Base-by-base conservation (phyloP, 1,284 basidiomycete species). In the Ustanciosporium gigantosporum region DNA sequence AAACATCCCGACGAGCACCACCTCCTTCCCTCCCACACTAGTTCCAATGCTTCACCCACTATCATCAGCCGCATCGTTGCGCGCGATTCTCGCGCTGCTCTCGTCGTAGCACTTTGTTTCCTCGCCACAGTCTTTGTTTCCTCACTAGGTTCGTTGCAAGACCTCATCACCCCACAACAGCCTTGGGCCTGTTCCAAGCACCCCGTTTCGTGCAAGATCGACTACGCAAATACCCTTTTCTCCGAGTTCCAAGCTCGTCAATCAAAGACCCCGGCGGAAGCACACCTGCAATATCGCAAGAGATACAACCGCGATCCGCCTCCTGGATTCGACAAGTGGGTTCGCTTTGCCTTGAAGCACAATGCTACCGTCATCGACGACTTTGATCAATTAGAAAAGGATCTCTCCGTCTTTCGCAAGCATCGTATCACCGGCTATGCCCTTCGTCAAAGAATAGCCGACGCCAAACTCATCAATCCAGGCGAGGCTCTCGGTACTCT, bases 331-430 rank as follows among this genome's bases (percentile, higher is more conserved):
- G 46, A 49, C 23, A 16, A 39, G 1, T 60, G 57, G 57, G 46
- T 55, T 16, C 19, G 32, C 0, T 32, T 53, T 6, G 57, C 57
- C 8, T 35, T 60, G 17, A 22, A 45, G 19, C 35, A 60, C 32
- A 46, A 55, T 21, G 38, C 40, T 5, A 50, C 50, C 25, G 35
- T 53, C 21, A 55, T 60, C 16, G 57, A 60, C 31, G 46, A 60
- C 38, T 60, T 32, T 22, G 57, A 60, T 11, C 57, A 60, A 27
- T 46, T 60, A 25, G 46, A 49, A 22, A 37, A 41, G 14, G 57
- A 60, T 32, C 31, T 60, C 11, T 27, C 34, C 17, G 16, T 46
- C 6, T 46, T 50, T 11, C 46, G 56, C 17, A 35, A 55, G 22
- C 25, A 29, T n/a, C 27, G 32, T 15, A 9, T 55, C 11, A 41